These are phyloP conservation scores for Boletus chippewaensis DNA, from an alignment of 1,284 basidiomycete species.

Conservation along the genomic window DNA sequence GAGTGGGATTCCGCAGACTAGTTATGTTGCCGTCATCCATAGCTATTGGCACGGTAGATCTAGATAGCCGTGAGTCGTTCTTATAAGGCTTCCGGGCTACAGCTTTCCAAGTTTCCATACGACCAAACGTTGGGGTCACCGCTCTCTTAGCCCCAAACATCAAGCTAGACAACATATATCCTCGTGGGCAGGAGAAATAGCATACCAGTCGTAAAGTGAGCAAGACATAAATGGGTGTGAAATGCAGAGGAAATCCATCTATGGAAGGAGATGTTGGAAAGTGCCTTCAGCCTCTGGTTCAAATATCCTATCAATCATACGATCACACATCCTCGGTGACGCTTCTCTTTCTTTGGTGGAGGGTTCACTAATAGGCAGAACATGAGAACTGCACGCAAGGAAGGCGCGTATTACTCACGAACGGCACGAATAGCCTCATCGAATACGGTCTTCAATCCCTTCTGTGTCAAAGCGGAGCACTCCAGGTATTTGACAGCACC, in stretches of 20 bases:
- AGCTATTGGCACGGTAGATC: too few relatives aligned
- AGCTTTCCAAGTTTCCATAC: not conserved
- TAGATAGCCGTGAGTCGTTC: too few relatives aligned
- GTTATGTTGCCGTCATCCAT: too few relatives aligned
- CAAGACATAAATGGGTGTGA: slow-evolving; percentile 54
- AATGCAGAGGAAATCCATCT: slow-evolving; percentile 38
- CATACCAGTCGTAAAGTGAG: slow-evolving; percentile 40
- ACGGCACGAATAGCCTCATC: slow-evolving; percentile 96
- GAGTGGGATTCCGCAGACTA: not conserved
- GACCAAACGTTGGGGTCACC: not conserved
- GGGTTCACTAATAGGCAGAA: slow-evolving; percentile 57
- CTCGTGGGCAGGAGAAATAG: slow-evolving; percentile 20
- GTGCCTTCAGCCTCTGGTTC: slow-evolving; percentile 17
- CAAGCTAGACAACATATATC: slow-evolving; percentile 15
- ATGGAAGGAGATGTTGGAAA: slow-evolving; percentile 17
- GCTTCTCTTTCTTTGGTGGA: slow-evolving; percentile 51
- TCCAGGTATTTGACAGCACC: slow-evolving; percentile 99
- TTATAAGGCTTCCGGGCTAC: too few relatives aligned
- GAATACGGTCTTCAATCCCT: slow-evolving; percentile 99
- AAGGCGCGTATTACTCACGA: slow-evolving; percentile 50
- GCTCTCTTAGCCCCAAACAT: not conserved
- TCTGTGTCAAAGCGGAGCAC: slow-evolving; percentile 98
- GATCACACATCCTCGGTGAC: slow-evolving; percentile 57
- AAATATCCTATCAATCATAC: slow-evolving; percentile 43
- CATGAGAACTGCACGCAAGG: slow-evolving; percentile 11